Evolutionary conservation across 2,329 filamentous ascomycete species (phyloP), one percentile per base, ranked within the genome.

Genomic region (Lecanicillium sp.): DNA sequence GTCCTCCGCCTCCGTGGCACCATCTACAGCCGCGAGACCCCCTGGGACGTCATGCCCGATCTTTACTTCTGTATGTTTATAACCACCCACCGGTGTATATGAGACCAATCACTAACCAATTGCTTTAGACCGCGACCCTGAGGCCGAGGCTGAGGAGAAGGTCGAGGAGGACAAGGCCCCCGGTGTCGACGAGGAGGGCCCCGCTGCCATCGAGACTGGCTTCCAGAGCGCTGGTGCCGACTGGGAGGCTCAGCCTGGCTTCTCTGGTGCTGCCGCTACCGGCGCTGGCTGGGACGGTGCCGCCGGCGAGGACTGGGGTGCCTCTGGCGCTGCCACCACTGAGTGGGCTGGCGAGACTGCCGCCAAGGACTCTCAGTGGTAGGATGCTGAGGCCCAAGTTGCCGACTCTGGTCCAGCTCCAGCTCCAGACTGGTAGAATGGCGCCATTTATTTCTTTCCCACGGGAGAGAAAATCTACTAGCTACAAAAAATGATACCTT

Each of bases 11-110:
- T 98, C 62, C 88, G 92, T 60, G 92, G 94, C 58, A 97, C 89
- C 63, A 87, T 98, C 64, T 84, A 87, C 66, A 87, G 79, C 78
- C 88, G 92, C 67, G 92, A 98, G 74, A 82, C 84, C 48, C 86
- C 94, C 68, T 98, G 92, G 92, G 92, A 98, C 66, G 84, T 94
- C 72, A 97, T 98, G 83, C 87, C 94, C 61, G 92, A 98, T 83
- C 75, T 98, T 61, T 98, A 98, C 87, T 98, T 98, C 84, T 96
- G 75, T 79, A 77, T 53, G 75, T 73, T 36, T n/a, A n/a, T n/a
- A n/a, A n/a, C 28, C 38, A 25, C 14, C 13, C 22, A 6, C 22
- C 6, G 22, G 22, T 11, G 22, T 7, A n/a, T 7, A 25, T 25
- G 22, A 25, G 11, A 25, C 6, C 22, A 25, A 25, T 7, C 20